phyloP scores from a whole-genome alignment of 306 rosid genomes.

The Gillenia trifoliata region DNA sequence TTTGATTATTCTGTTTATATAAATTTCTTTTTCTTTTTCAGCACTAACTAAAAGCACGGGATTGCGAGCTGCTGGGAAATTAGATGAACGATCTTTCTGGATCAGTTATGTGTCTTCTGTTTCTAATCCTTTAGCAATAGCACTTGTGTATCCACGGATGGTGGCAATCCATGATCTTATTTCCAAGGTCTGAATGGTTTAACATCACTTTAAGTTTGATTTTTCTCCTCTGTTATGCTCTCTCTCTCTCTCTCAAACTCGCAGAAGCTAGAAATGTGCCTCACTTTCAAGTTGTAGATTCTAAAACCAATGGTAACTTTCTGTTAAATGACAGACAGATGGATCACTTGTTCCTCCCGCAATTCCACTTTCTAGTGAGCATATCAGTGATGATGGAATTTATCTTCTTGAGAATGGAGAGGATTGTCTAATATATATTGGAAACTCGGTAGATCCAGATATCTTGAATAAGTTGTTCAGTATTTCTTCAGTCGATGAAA shows the following conservation, averaged over 20 bases:
- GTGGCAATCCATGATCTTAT: constrained; percentile 66
- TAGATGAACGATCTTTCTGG: constrained; percentile 86
- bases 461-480: constrained; percentile 57
- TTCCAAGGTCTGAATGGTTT: constrained; percentile 44
- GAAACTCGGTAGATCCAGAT: constrained; percentile 57
- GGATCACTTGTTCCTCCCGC: constrained; percentile 55
- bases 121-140: constrained; percentile 67
- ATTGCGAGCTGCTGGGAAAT: constrained; percentile 58
- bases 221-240: not conserved
- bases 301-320: not conserved
- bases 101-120: constrained; percentile 58
- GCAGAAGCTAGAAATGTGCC: no score
- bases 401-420: constrained; percentile 85
- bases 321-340: constrained; percentile 44
- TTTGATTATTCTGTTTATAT: constrained; percentile 20
- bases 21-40: constrained; percentile 30
- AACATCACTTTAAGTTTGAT: not conserved
- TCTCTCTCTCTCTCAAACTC: not conserved
- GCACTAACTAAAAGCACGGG: constrained; percentile 76
- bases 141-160: constrained; percentile 84
- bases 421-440: constrained; percentile 68
- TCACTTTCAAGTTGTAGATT: not conserved
- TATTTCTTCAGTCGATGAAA: constrained; percentile 55
- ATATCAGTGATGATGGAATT: constrained; percentile 62
- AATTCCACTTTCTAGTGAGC: constrained; percentile 83